Evolutionary conservation across 1,284 basidiomycete genomes (phyloP), one percentile per base, ranked within the genome.

Genomic region (Amylostereum areolatum): DNA sequence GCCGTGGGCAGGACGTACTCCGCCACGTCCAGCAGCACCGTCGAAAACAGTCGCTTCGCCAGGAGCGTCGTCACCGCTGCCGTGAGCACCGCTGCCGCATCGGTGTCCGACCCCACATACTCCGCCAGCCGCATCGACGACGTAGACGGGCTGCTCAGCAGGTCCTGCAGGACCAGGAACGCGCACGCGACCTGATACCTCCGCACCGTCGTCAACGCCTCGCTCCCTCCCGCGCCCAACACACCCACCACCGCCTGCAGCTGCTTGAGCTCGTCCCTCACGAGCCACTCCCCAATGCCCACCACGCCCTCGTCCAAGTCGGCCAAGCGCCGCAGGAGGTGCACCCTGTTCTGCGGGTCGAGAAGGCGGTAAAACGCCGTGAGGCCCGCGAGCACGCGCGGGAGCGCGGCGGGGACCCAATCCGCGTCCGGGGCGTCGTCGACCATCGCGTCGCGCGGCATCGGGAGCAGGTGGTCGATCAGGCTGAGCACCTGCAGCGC

Each of bases 201-300:
- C 5, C 55, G 55, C 48, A 68, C 52, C 32, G 50, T 50, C 36
- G 46, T 60, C 27, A 56, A 60, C 12, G 71, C 62, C 3, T 63
- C 62, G 3, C 61, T 55, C 27, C 60, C 55, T 10, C 58, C 46
- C 34, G 59, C 35, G 12, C 60, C 59, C 25, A 64, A 61, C 36
- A 82, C 61, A n/a, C 58, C 53, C 42, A 67, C 60, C 7, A 78
- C 59, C 4, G 66, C 57, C n/a, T 59, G 58, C 27, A 82, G 56
- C 11, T 68, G 62, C 57, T 77, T 79, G 48, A 84, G 55, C 54
- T 87, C 84, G 54, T 83, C 77, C 25, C 67, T 59, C 6, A 90
- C 57, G 27, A 90, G 56, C 83, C 84, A 90, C 52, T 86, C 82
- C n/a, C 79, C 84, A 3, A 88, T 60, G 1, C 79, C 80, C 5